Percentiles rank a stretch among this genome's conserved stretches.
Evolutionary conservation across 306 rosid genomes (phyloP).

Genomic region (Acacia confusa): DNA sequence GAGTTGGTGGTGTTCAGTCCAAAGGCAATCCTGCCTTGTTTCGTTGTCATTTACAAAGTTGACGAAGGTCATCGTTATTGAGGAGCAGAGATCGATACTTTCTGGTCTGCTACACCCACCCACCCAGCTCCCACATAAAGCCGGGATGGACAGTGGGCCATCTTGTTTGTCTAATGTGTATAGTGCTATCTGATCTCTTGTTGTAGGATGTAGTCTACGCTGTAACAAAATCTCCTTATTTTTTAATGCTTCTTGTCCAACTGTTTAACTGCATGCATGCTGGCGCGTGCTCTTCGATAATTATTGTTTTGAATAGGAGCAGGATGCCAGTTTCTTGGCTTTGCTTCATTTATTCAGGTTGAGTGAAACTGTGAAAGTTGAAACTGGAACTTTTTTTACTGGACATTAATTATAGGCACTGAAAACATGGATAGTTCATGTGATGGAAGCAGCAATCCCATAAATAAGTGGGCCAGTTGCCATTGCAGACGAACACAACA

Average conservation of each 20-base stretch:
- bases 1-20: slow-evolving; percentile 78
- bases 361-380: neutral
- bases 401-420: neutral
- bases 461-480: slow-evolving; percentile 2
- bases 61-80: neutral
- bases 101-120: neutral
- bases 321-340: neutral
- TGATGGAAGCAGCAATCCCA: slow-evolving; percentile 1
- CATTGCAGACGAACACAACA: neutral
- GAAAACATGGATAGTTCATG: slow-evolving; percentile 30
- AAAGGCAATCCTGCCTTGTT: slow-evolving; percentile 90
- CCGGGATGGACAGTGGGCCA: neutral
- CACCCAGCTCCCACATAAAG: neutral
- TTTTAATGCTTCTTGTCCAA: slow-evolving; percentile 16
- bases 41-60: slow-evolving; percentile 81
- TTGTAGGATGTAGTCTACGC: neutral
- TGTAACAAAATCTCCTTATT: slow-evolving; percentile 9
- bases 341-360: neutral
- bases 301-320: too few species aligned
- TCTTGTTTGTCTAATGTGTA: neutral
- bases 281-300: neutral
- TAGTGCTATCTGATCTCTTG: neutral
- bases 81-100: neutral
- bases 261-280: slow-evolving; percentile 7
- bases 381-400: neutral